Evolutionary conservation across 495 filamentous ascomycete genomes (phyloP), one percentile per base, ranked within the genome.

Genomic region (Endocarpon pusillum): DNA sequence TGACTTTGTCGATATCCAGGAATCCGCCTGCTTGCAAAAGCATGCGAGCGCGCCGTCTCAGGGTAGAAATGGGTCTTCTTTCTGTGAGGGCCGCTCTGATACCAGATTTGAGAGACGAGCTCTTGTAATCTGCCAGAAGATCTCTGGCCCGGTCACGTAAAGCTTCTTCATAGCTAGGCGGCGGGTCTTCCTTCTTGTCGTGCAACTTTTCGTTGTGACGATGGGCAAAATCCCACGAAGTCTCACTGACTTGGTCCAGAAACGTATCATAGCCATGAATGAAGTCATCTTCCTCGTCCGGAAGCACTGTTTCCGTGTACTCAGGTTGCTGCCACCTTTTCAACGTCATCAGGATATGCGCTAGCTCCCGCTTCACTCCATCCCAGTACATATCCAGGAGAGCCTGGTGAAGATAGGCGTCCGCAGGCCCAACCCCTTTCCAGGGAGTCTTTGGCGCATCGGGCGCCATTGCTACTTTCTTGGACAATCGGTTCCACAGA

Each of bases 1-100:
- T 52, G n/a, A 55, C 10, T 35, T 55, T 54, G 17, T 55, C 50
- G 11, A 58, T 54, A 34, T 61, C 57, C 6, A 61, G 52, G 11
- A 57, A 55, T 0, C 51, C 44, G 20, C 35, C 36, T 14, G 37
- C 36, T 34, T 53, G 47, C 4, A 53, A 30, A 9, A 53, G 21
- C 35, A 48, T 39, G 19, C 44, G 30, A n/a, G 44, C 44, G 12
- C 35, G 31, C 4, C 26, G 19, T 16, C 42, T 34, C 2, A 42
- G 18, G 8, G 36, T 35, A 12, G 36, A 37, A 19, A 19, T 14
- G 20, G 31, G 32, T n/a, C 8, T 33, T 21, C 17, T 33, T 33
- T 19, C 11, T 14, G 20, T 33, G 10, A 21, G 32, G 17, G 20
- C 32, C 23, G 32, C 20, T 6, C 14, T 15, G 5, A 42, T 31